Percentiles rank a stretch among this genome's conserved stretches.
Conservation (phyloP, 116 monocot species). For the Iris pallida region DNA sequence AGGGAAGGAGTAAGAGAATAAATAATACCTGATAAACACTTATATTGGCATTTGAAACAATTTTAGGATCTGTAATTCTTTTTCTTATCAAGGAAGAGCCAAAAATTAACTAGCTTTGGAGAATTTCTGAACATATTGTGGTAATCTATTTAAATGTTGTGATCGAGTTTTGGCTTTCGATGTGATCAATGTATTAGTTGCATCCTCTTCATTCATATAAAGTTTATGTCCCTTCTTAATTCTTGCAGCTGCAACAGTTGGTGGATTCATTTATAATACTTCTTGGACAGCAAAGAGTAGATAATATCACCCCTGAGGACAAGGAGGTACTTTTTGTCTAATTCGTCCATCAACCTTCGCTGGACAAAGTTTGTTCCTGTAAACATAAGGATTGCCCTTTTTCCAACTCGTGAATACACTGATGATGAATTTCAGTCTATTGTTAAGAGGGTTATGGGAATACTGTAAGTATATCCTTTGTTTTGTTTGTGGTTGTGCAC, state of each 20-base stretch:
- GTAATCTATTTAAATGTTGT: no score
- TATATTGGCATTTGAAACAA: no score
- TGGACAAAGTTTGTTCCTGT: constrained; percentile 51
- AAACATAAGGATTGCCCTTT: constrained; percentile 76
- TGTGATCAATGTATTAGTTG: no score
- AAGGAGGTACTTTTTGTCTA: background rate
- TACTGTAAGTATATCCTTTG: constrained; percentile 59
- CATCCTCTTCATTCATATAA: background rate
- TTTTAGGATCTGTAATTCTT: no score
- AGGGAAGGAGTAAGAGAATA: no score
- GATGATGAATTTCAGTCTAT: constrained; percentile 92
- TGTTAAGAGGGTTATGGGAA: constrained; percentile 82
- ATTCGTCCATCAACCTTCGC: constrained; percentile 9
- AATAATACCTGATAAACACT: no score
- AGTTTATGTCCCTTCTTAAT: background rate
- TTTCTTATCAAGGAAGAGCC: no score
- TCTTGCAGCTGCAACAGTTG: constrained; percentile 70
- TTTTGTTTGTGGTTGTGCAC: background rate
- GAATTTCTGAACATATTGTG: no score
- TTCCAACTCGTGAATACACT: constrained; percentile 88
- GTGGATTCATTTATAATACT: constrained; percentile 72
- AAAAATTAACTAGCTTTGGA: no score
- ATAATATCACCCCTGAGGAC: constrained; percentile 11
- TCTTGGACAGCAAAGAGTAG: constrained; percentile 39
- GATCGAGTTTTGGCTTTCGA: no score